Conservation (phyloP, 805 yeast species). For the Candida chauliodis region DNA sequence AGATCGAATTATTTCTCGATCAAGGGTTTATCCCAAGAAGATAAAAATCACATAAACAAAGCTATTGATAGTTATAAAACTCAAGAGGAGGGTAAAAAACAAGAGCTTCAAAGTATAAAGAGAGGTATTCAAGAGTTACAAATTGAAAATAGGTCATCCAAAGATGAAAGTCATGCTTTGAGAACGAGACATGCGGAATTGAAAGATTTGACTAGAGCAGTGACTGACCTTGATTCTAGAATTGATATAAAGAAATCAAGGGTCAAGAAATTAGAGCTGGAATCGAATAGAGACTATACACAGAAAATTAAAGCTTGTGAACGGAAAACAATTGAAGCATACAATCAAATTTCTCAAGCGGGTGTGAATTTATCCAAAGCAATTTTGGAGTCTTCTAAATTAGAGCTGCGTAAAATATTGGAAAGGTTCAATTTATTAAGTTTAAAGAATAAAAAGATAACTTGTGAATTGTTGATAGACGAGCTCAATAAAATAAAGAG, state of each 20-base stretch:
- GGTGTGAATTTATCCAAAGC: not conserved
- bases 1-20: constrained; percentile 28
- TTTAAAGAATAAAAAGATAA: constrained; percentile 16
- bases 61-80: not conserved
- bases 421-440: constrained; percentile 8
- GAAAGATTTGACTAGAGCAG: constrained; percentile 11
- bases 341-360: constrained; percentile 11
- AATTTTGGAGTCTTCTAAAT: constrained; percentile 10
- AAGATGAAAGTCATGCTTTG: constrained; percentile 10
- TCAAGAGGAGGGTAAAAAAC: constrained; percentile 13
- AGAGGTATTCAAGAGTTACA: constrained; percentile 2
- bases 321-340: constrained; percentile 18
- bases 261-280: constrained; percentile 29
- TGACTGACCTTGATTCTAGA: constrained; percentile 19
- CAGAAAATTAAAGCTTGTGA: constrained; percentile 35
- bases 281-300: constrained; percentile 40
- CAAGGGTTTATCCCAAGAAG: constrained; percentile 29
- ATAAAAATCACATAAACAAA: constrained; percentile 6
- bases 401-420: constrained; percentile 2
- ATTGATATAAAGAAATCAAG: constrained; percentile 24
- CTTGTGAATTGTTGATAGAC: constrained; percentile 21
- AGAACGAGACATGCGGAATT: constrained; percentile 14
- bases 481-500: constrained; percentile 25
- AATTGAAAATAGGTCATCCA: constrained; percentile 9
- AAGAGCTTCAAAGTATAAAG: constrained; percentile 8